Evolutionary conservation across 192 early-diverging fungal species (phyloP), one percentile per base, ranked within the genome.

Genomic region (Coemansia asiatica): DNA sequence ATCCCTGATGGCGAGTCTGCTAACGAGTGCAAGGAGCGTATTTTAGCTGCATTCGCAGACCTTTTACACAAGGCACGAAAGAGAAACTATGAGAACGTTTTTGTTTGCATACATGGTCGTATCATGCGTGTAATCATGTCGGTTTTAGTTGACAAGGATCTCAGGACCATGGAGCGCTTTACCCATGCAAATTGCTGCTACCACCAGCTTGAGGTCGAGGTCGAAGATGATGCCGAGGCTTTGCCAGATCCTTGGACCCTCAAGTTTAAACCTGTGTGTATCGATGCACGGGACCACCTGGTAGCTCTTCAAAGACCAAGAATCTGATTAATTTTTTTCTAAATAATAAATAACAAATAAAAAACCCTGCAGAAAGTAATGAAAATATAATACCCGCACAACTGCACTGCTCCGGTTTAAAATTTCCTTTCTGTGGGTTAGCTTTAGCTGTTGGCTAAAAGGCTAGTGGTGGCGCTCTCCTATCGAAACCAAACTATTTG

Each of bases 111-210:
- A 10, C 79, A 81, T 49, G 79, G 79, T 0, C 73, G 79, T 19
- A 71, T 81, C 21, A 60, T 72, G 64, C 62, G 79, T 0, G 79
- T 81, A n/a, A 69, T 81, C 19, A 68, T 81, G 73, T 61, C 73
- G 9, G n/a, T 64, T 22, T 28, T 81, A 36, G 70, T 81, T 15
- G 66, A 71, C 56, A 72, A 66, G 64, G 69, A 75, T 29, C 48
- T 81, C 60, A 35, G 55, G 10, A 72, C 44, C 25, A 81, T 81
- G 79, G 49, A 72, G 16, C 29, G 31, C 23, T 75, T 60, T 36
- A 33, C 67, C 1, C 79, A 81, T 25, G 68, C 79, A 0, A 81
- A 81, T 48, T 72, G 79, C 61, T 69, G 63, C 33, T 81, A 75
- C 73, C 67, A 81, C 47, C 63, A 72, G n/a, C 56, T 81, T 22